Evolutionary conservation across 139 green algal genomes (phyloP), one percentile per base, ranked within the genome.

Genomic region (Chlamydomonas sphaeroides): DNA sequence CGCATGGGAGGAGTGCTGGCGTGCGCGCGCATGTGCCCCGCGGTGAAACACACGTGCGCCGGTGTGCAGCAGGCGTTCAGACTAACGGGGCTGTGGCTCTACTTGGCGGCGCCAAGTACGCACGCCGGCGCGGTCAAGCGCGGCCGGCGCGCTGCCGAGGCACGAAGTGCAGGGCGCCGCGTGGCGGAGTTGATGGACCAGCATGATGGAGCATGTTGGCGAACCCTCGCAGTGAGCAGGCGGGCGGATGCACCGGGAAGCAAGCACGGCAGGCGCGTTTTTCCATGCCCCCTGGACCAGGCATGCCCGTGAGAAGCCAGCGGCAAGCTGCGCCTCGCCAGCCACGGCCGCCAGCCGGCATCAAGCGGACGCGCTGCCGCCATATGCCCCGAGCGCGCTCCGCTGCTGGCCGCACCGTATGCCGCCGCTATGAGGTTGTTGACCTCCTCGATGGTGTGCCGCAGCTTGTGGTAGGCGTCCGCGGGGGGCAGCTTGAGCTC

Each of bases 401-500:
- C n/a, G n/a, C n/a, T n/a, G n/a, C n/a, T n/a, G 20, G n/a, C 5
- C 77, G 15, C 57, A 81, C 74, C 74, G 61, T 30, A 80, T 59
- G 67, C 85, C 1, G 61, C 33, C n/a, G 67, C 69, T 2, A 95
- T 90, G 28, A 95, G 79, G 20, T 87, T 68, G 85, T 98, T 99
- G 65, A 99, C 93, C 84, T 99, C 97, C 84, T 99, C 93, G 17
- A 99, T 95, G 35, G 93, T 98, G 93, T 99, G 96, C 42, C 92
- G 88, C 75, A 99, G 87, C 91, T 99, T 99, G 93, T 97, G 92
- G 87, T 99, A 99, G 2, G 97, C 97, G 84, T 99, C 97, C n/a
- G 87, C 81, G 3, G 97, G 97, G 1, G 97, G 97, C 62, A 99
- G 90, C 90, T 99, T 99, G 28, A 99, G 94, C 92, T 99, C 97